Conservation (phyloP, 257 asterid species). For the Verbascum thapsus region DNA sequence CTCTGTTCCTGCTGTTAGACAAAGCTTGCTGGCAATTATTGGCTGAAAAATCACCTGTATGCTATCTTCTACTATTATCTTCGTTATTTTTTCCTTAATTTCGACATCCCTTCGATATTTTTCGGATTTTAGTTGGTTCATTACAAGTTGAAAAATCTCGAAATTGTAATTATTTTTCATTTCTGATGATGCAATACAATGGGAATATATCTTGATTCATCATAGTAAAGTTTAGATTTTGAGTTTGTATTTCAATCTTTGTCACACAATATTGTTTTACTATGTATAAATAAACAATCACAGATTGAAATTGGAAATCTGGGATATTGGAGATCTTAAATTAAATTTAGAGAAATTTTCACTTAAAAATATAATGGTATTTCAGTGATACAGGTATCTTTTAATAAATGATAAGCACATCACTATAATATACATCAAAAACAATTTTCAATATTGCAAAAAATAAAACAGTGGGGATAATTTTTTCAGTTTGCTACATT, state of each 20-base stretch:
- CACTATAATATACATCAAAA: no score
- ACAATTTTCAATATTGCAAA: no score
- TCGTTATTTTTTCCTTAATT: neutral
- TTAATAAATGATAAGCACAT: no score
- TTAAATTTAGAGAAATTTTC: no score
- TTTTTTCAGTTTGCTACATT: no score
- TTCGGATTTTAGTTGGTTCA: neutral
- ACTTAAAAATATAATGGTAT: no score
- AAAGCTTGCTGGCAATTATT: conserved; percentile 79
- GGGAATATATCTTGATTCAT: neutral
- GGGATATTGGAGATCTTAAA: no score
- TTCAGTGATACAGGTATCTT: no score
- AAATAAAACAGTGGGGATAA: no score
- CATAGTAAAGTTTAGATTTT: neutral
- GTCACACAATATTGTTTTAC: neutral
- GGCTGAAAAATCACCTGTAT: conserved; percentile 43
- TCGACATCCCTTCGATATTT: neutral
- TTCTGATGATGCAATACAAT: conserved; percentile 1
- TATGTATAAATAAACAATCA: neutral
- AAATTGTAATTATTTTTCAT: neutral
- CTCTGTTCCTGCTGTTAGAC: conserved; percentile 85
- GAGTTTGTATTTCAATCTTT: neutral
- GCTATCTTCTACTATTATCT: conserved; percentile 3
- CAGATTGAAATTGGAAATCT: no score
- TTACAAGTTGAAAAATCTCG: neutral